These are phyloP conservation scores for Colletotrichum endophyticum DNA, from an alignment of 2,329 filamentous ascomycete species.

Conservation along the genomic window DNA sequence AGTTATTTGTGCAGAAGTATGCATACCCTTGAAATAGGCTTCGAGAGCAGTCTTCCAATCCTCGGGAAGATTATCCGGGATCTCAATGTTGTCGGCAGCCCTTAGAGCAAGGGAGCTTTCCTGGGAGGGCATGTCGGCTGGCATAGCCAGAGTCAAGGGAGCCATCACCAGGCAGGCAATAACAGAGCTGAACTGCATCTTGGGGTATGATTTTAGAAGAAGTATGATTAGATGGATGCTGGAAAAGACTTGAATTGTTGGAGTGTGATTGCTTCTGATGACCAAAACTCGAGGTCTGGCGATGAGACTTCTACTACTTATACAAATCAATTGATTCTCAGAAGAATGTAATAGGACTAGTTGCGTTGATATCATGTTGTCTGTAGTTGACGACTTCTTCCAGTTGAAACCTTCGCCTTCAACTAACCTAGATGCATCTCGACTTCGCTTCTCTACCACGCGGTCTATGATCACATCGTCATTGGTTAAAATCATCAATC, in stretches of 20 bases:
- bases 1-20: neutral
- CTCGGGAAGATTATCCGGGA: neutral
- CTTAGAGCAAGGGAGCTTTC: neutral
- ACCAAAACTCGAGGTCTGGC: rapidly evolving
- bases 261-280: neutral
- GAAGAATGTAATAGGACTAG: rapidly evolving
- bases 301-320: neutral
- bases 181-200: neutral
- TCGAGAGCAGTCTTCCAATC: neutral
- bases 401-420: neutral
- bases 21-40: neutral
- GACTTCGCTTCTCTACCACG: neutral
- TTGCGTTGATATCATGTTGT: rapidly evolving
- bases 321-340: neutral
- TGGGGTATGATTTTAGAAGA: neutral
- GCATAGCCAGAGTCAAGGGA: neutral
- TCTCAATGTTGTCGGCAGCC: neutral
- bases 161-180: neutral
- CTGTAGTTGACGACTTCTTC: neutral
- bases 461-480: neutral
- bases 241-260: neutral
- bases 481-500: neutral
- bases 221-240: neutral
- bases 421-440: neutral
- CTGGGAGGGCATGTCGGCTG: neutral